phyloP scores from a whole-genome alignment of 108 stramenopile species.

The Stephanodiscus minutulus region DNA sequence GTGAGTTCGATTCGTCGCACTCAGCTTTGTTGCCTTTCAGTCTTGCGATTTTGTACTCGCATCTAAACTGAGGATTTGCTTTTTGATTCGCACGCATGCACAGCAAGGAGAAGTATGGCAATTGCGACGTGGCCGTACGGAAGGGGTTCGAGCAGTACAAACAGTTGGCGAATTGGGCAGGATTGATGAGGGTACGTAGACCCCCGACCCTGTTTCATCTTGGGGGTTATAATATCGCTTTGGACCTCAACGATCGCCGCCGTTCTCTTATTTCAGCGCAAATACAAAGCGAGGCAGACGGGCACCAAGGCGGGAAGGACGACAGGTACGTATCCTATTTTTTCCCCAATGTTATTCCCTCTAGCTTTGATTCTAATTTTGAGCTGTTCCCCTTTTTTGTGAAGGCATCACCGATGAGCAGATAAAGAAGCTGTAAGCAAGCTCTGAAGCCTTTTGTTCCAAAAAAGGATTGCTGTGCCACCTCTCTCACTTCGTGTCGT shows the following conservation, averaged over 20 bases:
- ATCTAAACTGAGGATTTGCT: background rate
- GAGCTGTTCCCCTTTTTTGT: background rate
- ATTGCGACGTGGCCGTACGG: slow-evolving; percentile 29
- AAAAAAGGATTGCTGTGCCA: background rate
- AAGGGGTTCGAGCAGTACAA: slow-evolving; percentile 22
- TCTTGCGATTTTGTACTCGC: background rate
- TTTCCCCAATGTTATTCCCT: background rate
- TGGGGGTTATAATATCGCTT: background rate
- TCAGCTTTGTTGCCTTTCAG: background rate
- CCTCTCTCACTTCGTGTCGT: background rate
- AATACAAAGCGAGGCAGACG: slow-evolving; percentile 15
- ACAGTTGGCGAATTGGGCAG: slow-evolving; percentile 29
- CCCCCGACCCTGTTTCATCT: background rate
- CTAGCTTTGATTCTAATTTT: background rate
- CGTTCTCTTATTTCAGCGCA: background rate
- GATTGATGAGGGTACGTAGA: slow-evolving; percentile 11
- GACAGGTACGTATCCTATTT: slow-evolving; percentile 5
- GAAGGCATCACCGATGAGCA: slow-evolving; percentile 36
- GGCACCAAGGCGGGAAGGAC: slow-evolving; percentile 13
- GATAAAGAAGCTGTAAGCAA: slow-evolving; percentile 31
- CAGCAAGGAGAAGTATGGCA: slow-evolving; percentile 27
- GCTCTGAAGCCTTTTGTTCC: background rate
- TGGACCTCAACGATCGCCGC: background rate
- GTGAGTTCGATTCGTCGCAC: background rate
- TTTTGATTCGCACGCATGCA: background rate